phyloP scores from a whole-genome alignment of 2,329 filamentous ascomycete genomes.

The Erysiphe pulchra region DNA sequence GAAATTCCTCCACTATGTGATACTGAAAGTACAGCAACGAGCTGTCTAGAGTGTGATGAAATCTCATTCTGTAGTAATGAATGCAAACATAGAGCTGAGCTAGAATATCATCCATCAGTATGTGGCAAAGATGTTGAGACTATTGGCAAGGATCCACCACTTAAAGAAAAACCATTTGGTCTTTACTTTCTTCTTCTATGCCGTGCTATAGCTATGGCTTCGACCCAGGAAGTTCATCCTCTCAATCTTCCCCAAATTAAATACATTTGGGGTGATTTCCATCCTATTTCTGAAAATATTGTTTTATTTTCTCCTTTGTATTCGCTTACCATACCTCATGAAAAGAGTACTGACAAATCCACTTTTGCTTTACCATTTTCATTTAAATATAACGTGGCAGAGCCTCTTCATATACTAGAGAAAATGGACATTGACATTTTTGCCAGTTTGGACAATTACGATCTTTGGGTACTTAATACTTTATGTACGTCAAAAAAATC shows the following conservation, averaged over 20 bases:
- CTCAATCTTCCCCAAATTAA: conserved; percentile 37
- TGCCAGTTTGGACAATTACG: too few relatives aligned
- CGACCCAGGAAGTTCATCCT: conserved; percentile 33
- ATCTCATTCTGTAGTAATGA: conserved; percentile 38
- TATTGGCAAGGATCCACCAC: conserved; percentile 36
- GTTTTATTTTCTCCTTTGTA: too few relatives aligned
- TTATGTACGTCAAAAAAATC: too few relatives aligned
- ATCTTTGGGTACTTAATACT: too few relatives aligned
- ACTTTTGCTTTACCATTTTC: too few relatives aligned
- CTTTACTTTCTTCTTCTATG: conserved; percentile 37
- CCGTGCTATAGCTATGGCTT: conserved; percentile 34
- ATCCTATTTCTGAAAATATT: conserved; percentile 54
- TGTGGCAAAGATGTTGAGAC: conserved; percentile 41
- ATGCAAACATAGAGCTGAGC: conserved; percentile 30
- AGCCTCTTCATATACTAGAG: too few relatives aligned
- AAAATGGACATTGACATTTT: too few relatives aligned
- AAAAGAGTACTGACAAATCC: too few relatives aligned
- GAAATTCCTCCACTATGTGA: conserved; percentile 38
- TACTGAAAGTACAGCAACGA: conserved; percentile 20
- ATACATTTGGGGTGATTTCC: conserved; percentile 45
- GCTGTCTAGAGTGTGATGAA: conserved; percentile 34
- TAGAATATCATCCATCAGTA: conserved; percentile 35
- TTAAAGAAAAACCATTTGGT: conserved; percentile 30
- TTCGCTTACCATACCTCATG: too few relatives aligned
- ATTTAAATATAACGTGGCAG: too few relatives aligned